Conservation (phyloP, 768 basidiomycete species). For the Rhodosporidiobolus sp. region DNA sequence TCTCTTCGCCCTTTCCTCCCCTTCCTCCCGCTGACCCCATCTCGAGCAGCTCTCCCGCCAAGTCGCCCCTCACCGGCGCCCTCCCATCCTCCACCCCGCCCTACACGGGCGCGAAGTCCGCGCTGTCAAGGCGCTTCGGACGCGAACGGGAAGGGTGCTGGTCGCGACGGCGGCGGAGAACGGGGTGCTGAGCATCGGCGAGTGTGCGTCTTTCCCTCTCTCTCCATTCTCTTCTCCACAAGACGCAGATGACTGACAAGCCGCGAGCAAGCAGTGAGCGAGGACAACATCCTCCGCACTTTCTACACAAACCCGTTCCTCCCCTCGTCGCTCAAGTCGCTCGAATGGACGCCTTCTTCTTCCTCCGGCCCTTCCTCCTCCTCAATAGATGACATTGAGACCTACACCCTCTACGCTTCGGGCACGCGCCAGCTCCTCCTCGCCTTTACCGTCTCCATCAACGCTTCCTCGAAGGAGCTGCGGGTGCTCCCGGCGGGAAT, state of each 20-base stretch:
- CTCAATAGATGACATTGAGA: accelerated
- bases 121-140: not conserved
- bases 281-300: not conserved
- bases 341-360: not conserved
- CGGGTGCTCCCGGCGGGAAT: not conserved
- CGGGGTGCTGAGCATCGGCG: constrained; percentile 9
- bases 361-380: not conserved
- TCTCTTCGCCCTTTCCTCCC: not conserved
- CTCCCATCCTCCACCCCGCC: not conserved
- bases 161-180: constrained; percentile 25
- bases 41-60: not conserved
- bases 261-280: not conserved
- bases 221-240: not conserved
- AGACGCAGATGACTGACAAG: not conserved
- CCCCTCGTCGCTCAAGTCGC: constrained; percentile 20
- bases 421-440: constrained; percentile 13
- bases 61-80: not conserved
- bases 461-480: not conserved
- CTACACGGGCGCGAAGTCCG: constrained; percentile 26
- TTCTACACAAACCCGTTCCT: constrained; percentile 11
- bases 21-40: not conserved
- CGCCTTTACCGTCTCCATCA: constrained; percentile 4
- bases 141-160: not conserved
- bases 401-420: constrained; percentile 9
- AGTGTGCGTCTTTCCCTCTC: not conserved